Conservation (phyloP, 345 rosid species). For the Diplotaxis tenuifolia region DNA sequence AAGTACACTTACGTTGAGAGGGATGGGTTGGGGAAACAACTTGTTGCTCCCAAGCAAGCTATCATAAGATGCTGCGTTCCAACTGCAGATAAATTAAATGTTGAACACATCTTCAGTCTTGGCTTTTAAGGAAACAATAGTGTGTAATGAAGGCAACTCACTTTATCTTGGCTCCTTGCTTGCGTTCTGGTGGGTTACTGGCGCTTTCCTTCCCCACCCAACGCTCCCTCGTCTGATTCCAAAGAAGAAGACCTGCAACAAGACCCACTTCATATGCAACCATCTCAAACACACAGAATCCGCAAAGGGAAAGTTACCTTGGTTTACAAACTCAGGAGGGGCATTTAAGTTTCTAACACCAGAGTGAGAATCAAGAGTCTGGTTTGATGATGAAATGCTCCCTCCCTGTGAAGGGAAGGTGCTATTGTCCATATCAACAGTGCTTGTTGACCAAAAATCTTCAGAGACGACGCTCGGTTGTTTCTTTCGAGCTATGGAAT, state of each 20-base stretch:
- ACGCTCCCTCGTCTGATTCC: slow-evolving; percentile 77
- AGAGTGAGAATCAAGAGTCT: slow-evolving; percentile 40
- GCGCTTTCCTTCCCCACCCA: slow-evolving; percentile 64
- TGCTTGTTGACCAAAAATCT: slow-evolving; percentile 66
- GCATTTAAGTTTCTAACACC: slow-evolving; percentile 41
- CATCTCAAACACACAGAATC: not conserved
- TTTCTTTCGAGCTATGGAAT: slow-evolving; percentile 33
- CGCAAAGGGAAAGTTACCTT: slow-evolving; percentile 47
- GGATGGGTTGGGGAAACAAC: slow-evolving; percentile 70
- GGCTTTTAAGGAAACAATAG: not conserved
- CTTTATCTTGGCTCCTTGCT: slow-evolving; percentile 65
- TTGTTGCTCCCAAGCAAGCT: slow-evolving; percentile 80
- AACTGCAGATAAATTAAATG: slow-evolving; percentile 47
- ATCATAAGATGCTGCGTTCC: slow-evolving; percentile 67
- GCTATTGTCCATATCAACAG: slow-evolving; percentile 63
- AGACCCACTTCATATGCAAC: not conserved
- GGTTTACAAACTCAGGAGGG: slow-evolving; percentile 64
- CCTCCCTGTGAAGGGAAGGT: slow-evolving; percentile 55
- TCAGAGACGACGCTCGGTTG: slow-evolving; percentile 42
- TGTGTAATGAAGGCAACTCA: slow-evolving; percentile 35
- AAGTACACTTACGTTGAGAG: slow-evolving; percentile 56
- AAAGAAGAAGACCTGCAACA: slow-evolving; percentile 66
- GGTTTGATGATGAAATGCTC: slow-evolving; percentile 62
- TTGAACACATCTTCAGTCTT: not conserved
- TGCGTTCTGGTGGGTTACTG: slow-evolving; percentile 29